Base-by-base conservation (phyloP, 2,329 filamentous ascomycete species). In the Sporothrix schenckii region DNA sequence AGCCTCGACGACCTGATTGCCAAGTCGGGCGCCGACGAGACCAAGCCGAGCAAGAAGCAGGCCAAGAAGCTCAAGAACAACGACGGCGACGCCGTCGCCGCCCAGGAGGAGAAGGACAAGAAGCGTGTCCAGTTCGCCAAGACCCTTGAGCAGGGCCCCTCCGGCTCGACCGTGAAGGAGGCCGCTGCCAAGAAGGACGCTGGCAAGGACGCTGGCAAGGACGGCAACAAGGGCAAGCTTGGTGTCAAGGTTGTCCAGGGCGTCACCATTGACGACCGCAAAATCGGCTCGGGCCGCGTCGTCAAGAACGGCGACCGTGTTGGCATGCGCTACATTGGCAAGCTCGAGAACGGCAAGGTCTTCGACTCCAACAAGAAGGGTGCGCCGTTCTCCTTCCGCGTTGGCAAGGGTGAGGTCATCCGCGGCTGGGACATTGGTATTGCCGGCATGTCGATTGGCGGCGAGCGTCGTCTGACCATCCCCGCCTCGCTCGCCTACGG, bases 101-200 rank as follows among this genome's bases (percentile, higher is more conserved):
- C 84, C 58, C 87, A 90, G 76, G 87, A 90, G 75, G 83, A 86
- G 75, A 82, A 86, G 85, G 83, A 85, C 70, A 91, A 92, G 81
- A 97, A 97, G 89, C 98, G 97, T 86, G 95, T 99, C 72, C 93
- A 97, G 81, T 99, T 99, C 80, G 94, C 95, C 79, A 97, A 98
- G 88, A 94, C 98, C 82, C 92, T 99, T 73, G 95, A 98, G 86
- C 93, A 97, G 82, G 95, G 95, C 72, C 95, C 95, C 74, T 96
- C 93, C 56, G 89, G 90, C 75, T 90, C 92, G 70, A 83, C 87
- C 4, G 77, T 75, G 3, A 58, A 69, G 63, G 63, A 66, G 27
- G 63, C 63, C 63, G 77, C 81, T 77, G 75, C 77, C 73, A 83
- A 78, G 76, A 77, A 81, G 78, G 74, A 60, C 30, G 56, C 27